Evolutionary conservation across 2,329 filamentous ascomycete genomes (phyloP).

Genomic region (Esteya vermicola): DNA sequence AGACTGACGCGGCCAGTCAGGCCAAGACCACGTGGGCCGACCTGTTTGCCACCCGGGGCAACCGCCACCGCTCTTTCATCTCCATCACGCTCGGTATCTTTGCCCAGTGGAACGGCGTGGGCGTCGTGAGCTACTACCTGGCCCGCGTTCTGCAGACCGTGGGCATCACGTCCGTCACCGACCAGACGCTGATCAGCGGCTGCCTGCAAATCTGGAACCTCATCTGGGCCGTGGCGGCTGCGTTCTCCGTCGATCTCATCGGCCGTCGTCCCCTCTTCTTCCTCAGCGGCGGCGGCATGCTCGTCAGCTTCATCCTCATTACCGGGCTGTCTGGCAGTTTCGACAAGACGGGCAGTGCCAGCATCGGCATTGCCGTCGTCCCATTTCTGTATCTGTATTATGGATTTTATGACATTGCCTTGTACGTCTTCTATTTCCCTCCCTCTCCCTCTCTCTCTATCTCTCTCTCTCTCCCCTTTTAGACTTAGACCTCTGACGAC

Average conservation of each 20-base stretch:
- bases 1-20: background rate
- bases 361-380: background rate
- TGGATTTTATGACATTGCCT: background rate
- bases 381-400: background rate
- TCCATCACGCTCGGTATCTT: constrained; percentile 3
- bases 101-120: constrained; percentile 3
- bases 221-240: background rate
- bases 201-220: constrained; percentile 11
- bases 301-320: constrained; percentile 5
- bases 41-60: constrained; percentile 16
- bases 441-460: no score
- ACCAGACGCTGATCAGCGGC: constrained; percentile 3
- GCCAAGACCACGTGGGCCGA: constrained; percentile 17
- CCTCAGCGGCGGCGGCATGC: constrained; percentile 12
- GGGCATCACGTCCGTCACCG: constrained; percentile 1
- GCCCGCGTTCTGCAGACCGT: constrained; percentile 3
- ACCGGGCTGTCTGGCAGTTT: background rate
- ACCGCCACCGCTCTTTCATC: constrained; percentile 6
- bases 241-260: constrained; percentile 14
- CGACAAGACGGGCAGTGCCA: background rate
- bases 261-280: constrained; percentile 13
- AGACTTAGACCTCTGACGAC: background rate
- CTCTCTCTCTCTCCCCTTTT: no score
- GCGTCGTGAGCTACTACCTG: constrained; percentile 4
- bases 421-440: background rate